Conservation (phyloP, 148 eudicot species). For the Fagopyrum esculentum region DNA sequence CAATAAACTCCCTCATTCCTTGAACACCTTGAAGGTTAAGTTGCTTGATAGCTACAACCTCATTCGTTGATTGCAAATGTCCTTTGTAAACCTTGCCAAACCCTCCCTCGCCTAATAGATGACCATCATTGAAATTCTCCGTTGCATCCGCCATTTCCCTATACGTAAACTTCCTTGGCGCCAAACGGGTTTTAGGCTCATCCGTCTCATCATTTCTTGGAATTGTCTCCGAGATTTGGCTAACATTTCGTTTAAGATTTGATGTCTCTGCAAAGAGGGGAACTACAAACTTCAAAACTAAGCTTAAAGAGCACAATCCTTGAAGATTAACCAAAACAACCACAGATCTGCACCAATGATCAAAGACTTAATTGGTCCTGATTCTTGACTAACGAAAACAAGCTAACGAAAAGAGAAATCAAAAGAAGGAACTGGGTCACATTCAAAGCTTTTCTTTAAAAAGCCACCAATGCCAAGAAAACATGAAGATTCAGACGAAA, state of each 20-base stretch:
- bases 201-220: not conserved
- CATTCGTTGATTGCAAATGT: slow-evolving; percentile 15
- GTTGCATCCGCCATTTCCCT: slow-evolving; percentile 25
- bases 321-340: not conserved
- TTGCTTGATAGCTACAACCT: slow-evolving; percentile 76
- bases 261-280: slow-evolving; percentile 13
- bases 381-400: too few relatives aligned
- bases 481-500: too few relatives aligned
- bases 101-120: slow-evolving; percentile 37
- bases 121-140: slow-evolving; percentile 22
- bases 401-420: not conserved
- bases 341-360: too few relatives aligned
- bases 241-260: not conserved
- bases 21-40: slow-evolving; percentile 64
- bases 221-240: not conserved
- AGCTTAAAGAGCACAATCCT: not conserved
- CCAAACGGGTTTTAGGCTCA: slow-evolving; percentile 3
- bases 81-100: slow-evolving; percentile 44
- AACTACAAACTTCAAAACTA: not conserved
- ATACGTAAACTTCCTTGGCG: slow-evolving; percentile 21
- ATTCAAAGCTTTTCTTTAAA: not conserved
- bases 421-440: not conserved
- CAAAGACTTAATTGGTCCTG: too few relatives aligned
- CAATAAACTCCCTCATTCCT: slow-evolving; percentile 68
- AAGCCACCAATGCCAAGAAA: not conserved